phyloP scores from a whole-genome alignment of 495 filamentous ascomycete genomes.

The Haplographium delicatum region DNA sequence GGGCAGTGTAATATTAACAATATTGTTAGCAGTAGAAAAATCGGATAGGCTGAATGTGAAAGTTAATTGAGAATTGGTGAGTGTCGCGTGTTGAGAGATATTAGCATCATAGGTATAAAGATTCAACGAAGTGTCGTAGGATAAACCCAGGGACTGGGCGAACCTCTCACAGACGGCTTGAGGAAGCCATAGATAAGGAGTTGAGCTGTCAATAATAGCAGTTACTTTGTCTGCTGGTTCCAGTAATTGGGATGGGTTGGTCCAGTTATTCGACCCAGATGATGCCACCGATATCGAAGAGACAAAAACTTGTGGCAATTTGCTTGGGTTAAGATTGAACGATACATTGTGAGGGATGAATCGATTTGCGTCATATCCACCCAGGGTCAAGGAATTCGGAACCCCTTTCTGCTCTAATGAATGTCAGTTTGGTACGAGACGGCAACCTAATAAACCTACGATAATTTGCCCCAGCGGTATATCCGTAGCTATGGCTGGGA shows the following conservation, averaged over 20 bases:
- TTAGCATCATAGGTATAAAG: conserved; percentile 39
- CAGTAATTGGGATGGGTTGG: conserved; percentile 33
- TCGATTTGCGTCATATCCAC: conserved; percentile 58
- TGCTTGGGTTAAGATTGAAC: conserved; percentile 46
- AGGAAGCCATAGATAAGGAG: conserved; percentile 65
- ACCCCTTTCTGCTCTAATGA: conserved; percentile 38
- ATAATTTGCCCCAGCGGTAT: conserved; percentile 62
- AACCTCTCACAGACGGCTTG: conserved; percentile 55
- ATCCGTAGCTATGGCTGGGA: conserved; percentile 60
- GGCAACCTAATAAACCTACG: conserved; percentile 30
- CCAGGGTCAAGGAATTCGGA: conserved; percentile 54
- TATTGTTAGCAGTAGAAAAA: conserved; percentile 31
- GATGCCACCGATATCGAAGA: conserved; percentile 50
- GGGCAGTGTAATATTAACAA: conserved; percentile 58
- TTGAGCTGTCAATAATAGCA: conserved; percentile 60
- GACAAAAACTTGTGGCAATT: conserved; percentile 47
- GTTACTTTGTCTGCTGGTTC: conserved; percentile 40
- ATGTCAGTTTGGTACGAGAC: conserved; percentile 8
- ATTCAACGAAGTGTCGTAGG: conserved; percentile 46
- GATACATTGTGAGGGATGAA: conserved; percentile 48
- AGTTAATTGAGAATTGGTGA: conserved; percentile 33
- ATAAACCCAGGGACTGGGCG: conserved; percentile 52
- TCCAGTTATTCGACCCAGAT: conserved; percentile 36
- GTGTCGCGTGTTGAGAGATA: conserved; percentile 22
- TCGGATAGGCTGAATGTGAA: conserved; percentile 42